Conservation (phyloP, 2,329 filamentous ascomycete species). For the Fusarium sp. region DNA sequence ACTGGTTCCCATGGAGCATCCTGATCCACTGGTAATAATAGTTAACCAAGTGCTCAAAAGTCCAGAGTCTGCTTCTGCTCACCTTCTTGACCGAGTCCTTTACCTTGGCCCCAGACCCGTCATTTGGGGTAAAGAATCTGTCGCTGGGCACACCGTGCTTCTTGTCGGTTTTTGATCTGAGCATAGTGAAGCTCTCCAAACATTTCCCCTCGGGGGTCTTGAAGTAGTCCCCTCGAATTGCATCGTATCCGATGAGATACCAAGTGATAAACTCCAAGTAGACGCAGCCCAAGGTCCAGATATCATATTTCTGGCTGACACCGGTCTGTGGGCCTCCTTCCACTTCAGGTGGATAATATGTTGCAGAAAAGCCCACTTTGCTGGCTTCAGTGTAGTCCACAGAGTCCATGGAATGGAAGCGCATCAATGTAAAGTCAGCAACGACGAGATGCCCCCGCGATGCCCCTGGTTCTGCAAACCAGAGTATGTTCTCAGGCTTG, state of each 20-base stretch:
- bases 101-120: not conserved
- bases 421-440: slow-evolving; percentile 1
- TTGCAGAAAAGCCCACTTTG: not conserved
- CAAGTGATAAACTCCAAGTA: slow-evolving; percentile 10
- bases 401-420: not conserved
- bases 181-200: not conserved
- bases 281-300: slow-evolving; percentile 7
- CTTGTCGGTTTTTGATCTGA: not conserved
- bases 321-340: accelerated
- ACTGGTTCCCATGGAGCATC: not conserved
- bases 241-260: slow-evolving; percentile 1
- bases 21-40: slow-evolving; percentile 2
- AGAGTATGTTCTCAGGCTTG: slow-evolving; percentile 8
- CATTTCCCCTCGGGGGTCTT: not conserved
- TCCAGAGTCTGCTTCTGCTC: not conserved
- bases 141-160: not conserved
- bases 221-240: not conserved
- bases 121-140: not conserved
- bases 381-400: not conserved
- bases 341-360: not conserved
- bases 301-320: slow-evolving; percentile 2
- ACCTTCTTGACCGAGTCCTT: not conserved
- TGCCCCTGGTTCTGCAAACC: not conserved
- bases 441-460: not conserved
- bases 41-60: not conserved